phyloP scores from a whole-genome alignment of 2,329 filamentous ascomycete species.

The Trichoderma afroharzianum region DNA sequence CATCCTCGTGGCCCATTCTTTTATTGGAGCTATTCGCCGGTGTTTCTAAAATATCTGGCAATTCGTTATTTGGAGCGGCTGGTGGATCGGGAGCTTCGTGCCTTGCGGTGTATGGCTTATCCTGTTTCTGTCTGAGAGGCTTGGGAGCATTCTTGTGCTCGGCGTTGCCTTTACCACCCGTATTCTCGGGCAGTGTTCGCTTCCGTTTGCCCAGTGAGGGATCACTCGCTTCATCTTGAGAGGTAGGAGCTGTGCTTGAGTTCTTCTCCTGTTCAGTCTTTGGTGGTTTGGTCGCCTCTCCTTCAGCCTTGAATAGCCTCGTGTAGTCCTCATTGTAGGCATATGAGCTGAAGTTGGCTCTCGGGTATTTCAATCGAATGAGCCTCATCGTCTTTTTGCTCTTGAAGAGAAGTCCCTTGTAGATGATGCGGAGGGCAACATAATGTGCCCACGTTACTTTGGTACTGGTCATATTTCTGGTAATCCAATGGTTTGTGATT shows the following conservation, averaged over 20 bases:
- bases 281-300: neutral
- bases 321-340: neutral
- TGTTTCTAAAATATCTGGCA: neutral
- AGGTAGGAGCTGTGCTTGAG: neutral
- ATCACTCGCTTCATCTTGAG: too few species aligned
- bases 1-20: too few species aligned
- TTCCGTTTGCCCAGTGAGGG: neutral
- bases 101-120: neutral
- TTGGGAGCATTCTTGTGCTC: neutral
- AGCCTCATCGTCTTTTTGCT: slow-evolving; percentile 3
- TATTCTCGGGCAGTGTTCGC: neutral
- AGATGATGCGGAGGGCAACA: slow-evolving; percentile 10
- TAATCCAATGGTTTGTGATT: slow-evolving; percentile 13
- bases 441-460: slow-evolving; percentile 19
- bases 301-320: neutral
- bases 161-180: neutral
- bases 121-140: neutral
- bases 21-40: neutral
- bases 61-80: neutral
- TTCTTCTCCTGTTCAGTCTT: neutral
- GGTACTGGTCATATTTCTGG: neutral
- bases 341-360: neutral
- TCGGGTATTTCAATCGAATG: slow-evolving; percentile 2
- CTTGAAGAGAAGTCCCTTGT: slow-evolving; percentile 1
- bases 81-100: neutral